Conservation (phyloP, 1,284 basidiomycete species). For the Ustilago curta region DNA sequence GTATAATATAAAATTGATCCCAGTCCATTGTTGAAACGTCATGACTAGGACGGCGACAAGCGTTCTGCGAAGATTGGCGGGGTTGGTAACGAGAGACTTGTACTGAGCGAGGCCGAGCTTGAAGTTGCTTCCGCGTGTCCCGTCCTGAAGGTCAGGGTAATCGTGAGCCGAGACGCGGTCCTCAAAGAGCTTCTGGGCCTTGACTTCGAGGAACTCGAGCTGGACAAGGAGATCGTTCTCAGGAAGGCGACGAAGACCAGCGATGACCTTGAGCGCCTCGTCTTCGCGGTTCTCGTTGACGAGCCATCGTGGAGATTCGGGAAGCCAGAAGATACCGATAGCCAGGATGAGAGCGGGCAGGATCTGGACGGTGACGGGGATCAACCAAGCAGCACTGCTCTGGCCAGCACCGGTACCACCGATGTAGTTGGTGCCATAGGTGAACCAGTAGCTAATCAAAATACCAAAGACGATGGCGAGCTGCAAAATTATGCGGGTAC, state of each 20-base stretch:
- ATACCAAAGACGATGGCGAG: constrained; percentile 43
- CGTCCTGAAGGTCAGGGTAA: constrained; percentile 77
- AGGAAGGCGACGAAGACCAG: constrained; percentile 75
- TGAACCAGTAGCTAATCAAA: constrained; percentile 79
- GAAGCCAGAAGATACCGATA: constrained; percentile 75
- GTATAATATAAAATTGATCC: constrained; percentile 70
- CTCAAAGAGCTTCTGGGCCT: constrained; percentile 73
- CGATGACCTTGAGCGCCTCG: constrained; percentile 78
- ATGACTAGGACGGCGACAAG: constrained; percentile 77
- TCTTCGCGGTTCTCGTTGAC: constrained; percentile 80
- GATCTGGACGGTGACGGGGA: constrained; percentile 81
- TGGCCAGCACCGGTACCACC: constrained; percentile 72
- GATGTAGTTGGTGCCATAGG: constrained; percentile 77
- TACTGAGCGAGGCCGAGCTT: constrained; percentile 75
- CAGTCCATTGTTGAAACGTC: constrained; percentile 76
- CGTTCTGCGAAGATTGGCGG: constrained; percentile 75
- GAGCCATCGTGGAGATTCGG: constrained; percentile 81
- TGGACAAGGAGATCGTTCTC: constrained; percentile 77
- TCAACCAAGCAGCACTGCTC: constrained; percentile 80
- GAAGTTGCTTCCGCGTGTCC: constrained; percentile 74
- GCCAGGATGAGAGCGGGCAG: constrained; percentile 78
- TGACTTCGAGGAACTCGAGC: constrained; percentile 85
- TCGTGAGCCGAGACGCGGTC: constrained; percentile 53
- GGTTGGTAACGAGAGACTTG: constrained; percentile 69
- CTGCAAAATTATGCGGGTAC: background rate